These are phyloP conservation scores for Candida ponderosae DNA, from an alignment of 805 yeast genomes.

Conservation along the genomic window DNA sequence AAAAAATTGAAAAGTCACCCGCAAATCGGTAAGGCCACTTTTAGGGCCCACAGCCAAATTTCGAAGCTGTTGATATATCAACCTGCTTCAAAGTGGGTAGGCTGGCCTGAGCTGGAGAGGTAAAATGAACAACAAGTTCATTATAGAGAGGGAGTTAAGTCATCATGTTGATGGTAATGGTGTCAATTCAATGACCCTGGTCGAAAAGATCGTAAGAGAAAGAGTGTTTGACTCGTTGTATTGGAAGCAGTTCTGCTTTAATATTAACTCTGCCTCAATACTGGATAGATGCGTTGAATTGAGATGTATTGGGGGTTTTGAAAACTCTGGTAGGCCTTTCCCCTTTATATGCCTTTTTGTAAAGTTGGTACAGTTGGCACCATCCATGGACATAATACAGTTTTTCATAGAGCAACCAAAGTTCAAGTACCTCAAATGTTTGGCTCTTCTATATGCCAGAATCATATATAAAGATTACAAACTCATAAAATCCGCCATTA, in stretches of 20 bases:
- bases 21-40: too few relatives aligned
- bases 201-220: constrained; percentile 53
- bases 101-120: not conserved
- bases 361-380: constrained; percentile 71
- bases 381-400: constrained; percentile 46
- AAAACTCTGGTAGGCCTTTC: constrained; percentile 49
- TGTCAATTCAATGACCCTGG: constrained; percentile 38
- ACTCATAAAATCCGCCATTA: constrained; percentile 43
- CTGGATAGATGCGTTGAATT: constrained; percentile 40
- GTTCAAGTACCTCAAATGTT: constrained; percentile 70
- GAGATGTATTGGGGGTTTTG: constrained; percentile 51
- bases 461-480: constrained; percentile 17
- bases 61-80: too few relatives aligned
- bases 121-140: not conserved
- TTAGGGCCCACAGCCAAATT: too few relatives aligned
- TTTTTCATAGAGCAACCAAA: constrained; percentile 52
- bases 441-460: constrained; percentile 61
- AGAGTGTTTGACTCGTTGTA: constrained; percentile 47
- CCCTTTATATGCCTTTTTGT: constrained; percentile 72
- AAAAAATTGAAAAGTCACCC: not conserved
- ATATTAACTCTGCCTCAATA: constrained; percentile 38
- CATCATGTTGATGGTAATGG: constrained; percentile 26
- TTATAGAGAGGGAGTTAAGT: constrained; percentile 10
- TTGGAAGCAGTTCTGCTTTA: constrained; percentile 51
- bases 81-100: too few relatives aligned